Base-by-base conservation (phyloP, 1,284 basidiomycete genomes). In the Sphaerobolus stellatus region DNA sequence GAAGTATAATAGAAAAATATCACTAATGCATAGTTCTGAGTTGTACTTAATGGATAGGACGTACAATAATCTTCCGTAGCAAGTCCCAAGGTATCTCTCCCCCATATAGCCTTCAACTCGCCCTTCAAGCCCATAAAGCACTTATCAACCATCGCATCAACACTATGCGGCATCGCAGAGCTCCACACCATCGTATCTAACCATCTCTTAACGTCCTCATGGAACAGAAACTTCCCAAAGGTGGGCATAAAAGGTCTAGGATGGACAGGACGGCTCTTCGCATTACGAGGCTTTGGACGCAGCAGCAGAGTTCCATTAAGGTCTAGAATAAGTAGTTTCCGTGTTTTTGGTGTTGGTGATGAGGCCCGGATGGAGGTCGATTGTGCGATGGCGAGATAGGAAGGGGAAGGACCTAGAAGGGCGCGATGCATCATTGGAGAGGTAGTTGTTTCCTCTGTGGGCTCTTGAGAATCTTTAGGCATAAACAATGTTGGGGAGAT, bases 151-250 rank as follows among this genome's bases (percentile, higher is more conserved):
- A 74, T 74, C 60, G 83, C 81, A 1, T 75, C 69, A 3, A 94
- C 92, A 62, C 84, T 92, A 54, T 85, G 80, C 0, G 88, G 86
- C 65, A 91, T 86, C 1, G 92, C 92, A 1, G 86, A 90, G 59
- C 87, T 90, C 92, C 92, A 94, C 1, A 94, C 81, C 82, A 94
- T 89, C 5, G 86, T 83, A 57, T 92, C 87, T 27, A 92, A 77
- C 82, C 86, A 88, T 18, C 62, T 60, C 33, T 68, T 70, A 22
- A 83, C 87, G 27, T 72, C 61, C 0, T 74, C 69, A 50, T 83
- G 79, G 55, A 88, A 83, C 4, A 88, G 67, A 63, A 87, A 94
- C 2, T 77, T 69, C 6, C 80, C 65, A 61, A 94, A 88, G 2
- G 83, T 71, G 2, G 70, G 62, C 62, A 92, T 76, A 65, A 86